phyloP scores from a whole-genome alignment of 83 land plant genomes.

The Picea abies region DNA sequence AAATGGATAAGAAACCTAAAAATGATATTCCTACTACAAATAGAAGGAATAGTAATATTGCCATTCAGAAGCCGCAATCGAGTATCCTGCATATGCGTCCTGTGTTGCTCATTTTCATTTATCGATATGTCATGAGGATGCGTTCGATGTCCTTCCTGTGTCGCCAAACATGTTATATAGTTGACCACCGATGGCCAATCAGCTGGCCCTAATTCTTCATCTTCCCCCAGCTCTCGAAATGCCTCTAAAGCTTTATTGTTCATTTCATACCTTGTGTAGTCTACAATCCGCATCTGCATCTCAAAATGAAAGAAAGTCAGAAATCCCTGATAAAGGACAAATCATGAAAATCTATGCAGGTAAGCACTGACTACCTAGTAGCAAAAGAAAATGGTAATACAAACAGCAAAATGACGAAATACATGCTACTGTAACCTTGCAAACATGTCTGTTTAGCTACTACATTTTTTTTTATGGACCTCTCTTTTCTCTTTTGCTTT shows the following conservation, averaged over 20 bases:
- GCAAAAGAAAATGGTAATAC: background rate
- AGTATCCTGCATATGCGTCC: constrained; percentile 62
- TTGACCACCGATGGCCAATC: constrained; percentile 83
- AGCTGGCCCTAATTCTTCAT: constrained; percentile 95
- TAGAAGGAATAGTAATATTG: constrained; percentile 11
- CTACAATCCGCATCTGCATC: constrained; percentile 67
- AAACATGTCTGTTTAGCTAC: background rate
- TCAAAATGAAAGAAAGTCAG: constrained; percentile 6
- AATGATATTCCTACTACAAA: background rate
- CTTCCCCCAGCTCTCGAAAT: constrained; percentile 89
- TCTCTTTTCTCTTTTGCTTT: no score
- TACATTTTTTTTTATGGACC: no score
- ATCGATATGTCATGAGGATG: constrained; percentile 69
- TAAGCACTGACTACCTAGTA: background rate
- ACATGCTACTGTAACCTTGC: background rate
- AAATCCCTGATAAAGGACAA: background rate
- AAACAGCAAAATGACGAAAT: no score
- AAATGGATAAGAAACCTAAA: background rate
- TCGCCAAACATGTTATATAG: constrained; percentile 69
- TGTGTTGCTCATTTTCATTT: constrained; percentile 32
- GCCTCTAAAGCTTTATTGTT: constrained; percentile 78
- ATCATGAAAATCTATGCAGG: background rate
- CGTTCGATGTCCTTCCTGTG: constrained; percentile 38
- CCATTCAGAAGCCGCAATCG: constrained; percentile 91
- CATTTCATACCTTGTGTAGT: constrained; percentile 86